These are phyloP conservation scores for Parastagonospora nodorum DNA, from an alignment of 2,329 filamentous ascomycete genomes.

Conservation along the genomic window DNA sequence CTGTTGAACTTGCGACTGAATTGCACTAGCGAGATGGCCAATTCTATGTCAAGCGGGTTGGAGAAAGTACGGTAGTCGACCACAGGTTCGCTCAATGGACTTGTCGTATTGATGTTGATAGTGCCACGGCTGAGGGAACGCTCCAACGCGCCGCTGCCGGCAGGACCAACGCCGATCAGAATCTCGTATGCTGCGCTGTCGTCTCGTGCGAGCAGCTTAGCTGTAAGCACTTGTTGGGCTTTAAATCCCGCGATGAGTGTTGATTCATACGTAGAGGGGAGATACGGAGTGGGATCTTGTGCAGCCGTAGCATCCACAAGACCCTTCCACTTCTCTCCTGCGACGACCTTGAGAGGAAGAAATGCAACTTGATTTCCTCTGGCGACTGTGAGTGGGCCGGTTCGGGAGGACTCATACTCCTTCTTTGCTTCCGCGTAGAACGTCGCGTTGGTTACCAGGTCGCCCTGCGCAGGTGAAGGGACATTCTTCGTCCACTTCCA, in stretches of 20 bases:
- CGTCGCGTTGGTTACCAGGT: slow-evolving; percentile 15
- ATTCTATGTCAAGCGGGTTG: slow-evolving; percentile 37
- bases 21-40: slow-evolving; percentile 28
- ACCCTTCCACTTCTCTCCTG: slow-evolving; percentile 2
- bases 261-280: slow-evolving; percentile 10
- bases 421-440: slow-evolving; percentile 21
- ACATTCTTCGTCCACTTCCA: slow-evolving; percentile 12
- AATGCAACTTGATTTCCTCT: slow-evolving; percentile 16
- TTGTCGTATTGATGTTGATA: slow-evolving; percentile 37
- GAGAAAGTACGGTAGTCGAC: slow-evolving; percentile 37
- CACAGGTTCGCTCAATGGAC: slow-evolving; percentile 28
- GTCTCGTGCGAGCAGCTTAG: slow-evolving; percentile 16
- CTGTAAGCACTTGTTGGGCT: slow-evolving; percentile 26
- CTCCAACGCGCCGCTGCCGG: slow-evolving; percentile 9
- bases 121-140: slow-evolving; percentile 40
- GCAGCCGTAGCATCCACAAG: slow-evolving; percentile 9
- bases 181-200: slow-evolving; percentile 31
- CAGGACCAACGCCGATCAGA: slow-evolving; percentile 14
- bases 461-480: not conserved
- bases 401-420: slow-evolving; percentile 8
- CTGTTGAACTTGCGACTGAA: slow-evolving; percentile 29
- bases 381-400: slow-evolving; percentile 22
- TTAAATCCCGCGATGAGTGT: slow-evolving; percentile 9
- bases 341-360: slow-evolving; percentile 11
- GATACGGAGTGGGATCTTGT: slow-evolving; percentile 13